Evolutionary conservation across 1,139 yeast species (phyloP).

Genomic region (Zygoascus sp.): DNA sequence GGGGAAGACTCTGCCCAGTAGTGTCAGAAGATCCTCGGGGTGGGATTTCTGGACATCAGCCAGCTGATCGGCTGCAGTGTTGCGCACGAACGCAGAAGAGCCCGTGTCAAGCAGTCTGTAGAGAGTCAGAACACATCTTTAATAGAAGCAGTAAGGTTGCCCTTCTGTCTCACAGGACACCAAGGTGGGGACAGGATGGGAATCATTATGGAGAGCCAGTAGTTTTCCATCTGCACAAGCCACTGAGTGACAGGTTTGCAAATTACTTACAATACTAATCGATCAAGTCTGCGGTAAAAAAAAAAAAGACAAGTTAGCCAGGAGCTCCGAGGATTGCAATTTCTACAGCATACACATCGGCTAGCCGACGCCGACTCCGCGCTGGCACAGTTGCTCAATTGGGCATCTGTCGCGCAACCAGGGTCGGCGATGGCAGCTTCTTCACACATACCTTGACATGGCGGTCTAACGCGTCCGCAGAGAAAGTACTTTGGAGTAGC

Average conservation of each 20-base stretch:
- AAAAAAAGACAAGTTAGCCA: conserved; percentile 12
- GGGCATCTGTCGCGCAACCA: too few species aligned
- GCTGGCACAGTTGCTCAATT: too few species aligned
- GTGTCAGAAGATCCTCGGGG: conserved; percentile 83
- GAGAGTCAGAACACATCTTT: too few species aligned
- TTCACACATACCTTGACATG: neutral
- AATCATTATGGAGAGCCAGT: too few species aligned
- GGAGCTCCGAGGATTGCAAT: too few species aligned
- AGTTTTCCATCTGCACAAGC: too few species aligned
- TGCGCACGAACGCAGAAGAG: conserved; percentile 87
- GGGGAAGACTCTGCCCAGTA: conserved; percentile 87
- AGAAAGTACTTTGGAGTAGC: too few species aligned
- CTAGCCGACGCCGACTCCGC: too few species aligned
- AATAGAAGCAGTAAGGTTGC: neutral
- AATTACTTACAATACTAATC: conserved; percentile 35
- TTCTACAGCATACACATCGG: neutral
- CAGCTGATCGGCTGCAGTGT: conserved; percentile 95
- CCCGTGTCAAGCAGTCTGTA: conserved; percentile 74
- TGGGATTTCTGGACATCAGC: conserved; percentile 92
- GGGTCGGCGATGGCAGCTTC: neutral
- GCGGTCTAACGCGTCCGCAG: neutral
- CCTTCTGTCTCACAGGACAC: too few species aligned
- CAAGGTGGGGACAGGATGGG: too few species aligned
- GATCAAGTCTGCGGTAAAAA: conserved; percentile 39
- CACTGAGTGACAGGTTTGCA: neutral